Base-by-base conservation (phyloP, 2,329 filamentous ascomycete species). In the Onygenales sp. region DNA sequence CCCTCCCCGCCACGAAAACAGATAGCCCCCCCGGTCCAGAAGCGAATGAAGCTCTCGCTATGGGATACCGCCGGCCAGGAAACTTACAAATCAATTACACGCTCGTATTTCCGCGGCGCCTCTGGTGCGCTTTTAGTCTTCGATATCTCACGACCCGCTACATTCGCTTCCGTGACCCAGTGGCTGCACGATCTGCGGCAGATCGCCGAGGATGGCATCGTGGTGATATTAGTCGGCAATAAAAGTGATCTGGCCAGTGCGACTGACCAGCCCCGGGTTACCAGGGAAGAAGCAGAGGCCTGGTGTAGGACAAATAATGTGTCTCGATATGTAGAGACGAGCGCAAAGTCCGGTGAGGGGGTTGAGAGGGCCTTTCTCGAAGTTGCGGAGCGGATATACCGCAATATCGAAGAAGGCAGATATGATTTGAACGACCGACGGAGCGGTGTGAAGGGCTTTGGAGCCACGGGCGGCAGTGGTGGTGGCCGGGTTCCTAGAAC, bases 51-150 rank as follows among this genome's bases (percentile, higher is more conserved):
- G 72, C 80, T 95, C 4, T 89, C 85, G 44, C 77, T 97, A 9
- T 97, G 92, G 92, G 92, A 96, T 67, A 97, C 92, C 0, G 92
- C 92, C 13, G 92, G 92, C 31, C 92, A 97, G 70, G 92, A 97
- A 75, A 95, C 90, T 10, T 97, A 97, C 77, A 96, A 96, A 70
- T 92, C 87, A 44, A 93, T 97, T 55, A 97, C 92, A 7, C 80
- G 92, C 52, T 93, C 87, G 57, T 96, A 96, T 74, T 95, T 95
- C 72, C 86, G 91, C 51, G 91, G 90, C 63, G 84, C 85, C 40
- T 83, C 79, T 0, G 85, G 85, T 34, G 85, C 85, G 4, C 78
- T 98, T 11, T 82, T 98, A 31, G 93, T 98, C 57, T 98, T 96
- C 67, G 93, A 98, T 70, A 92, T 98, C 59, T 88, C 88, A 32